Evolutionary conservation across 106 monocot species (phyloP), one percentile per base, ranked within the genome.

Genomic region (Apostasia ramifera): DNA sequence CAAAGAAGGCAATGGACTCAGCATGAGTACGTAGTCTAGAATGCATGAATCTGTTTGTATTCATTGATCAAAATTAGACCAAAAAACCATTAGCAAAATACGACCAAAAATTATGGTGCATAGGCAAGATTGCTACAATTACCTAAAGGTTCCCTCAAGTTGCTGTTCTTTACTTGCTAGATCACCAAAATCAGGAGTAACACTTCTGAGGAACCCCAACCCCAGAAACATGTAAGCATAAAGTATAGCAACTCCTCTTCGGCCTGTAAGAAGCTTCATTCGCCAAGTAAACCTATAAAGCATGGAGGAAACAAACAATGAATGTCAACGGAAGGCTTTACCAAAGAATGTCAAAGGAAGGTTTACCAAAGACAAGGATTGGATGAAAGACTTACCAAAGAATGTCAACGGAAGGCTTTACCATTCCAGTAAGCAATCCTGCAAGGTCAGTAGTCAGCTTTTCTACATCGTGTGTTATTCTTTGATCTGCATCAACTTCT

Each of bases 1-100:
- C 98, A 81, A 98, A 98, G 67, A 98, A 98, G 71, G 98, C 98
- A 85, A 98, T 67, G 13, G 98, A 98, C 82, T 98, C 98, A 63
- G 93, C 98, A 87, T 98, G 90, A 50, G 90, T 80, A 53, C 93
- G 93, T 40, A 98, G 84, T 74, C 98, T 98, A 45, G 92, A 85
- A 44, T 98, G 98, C 85, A 88, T 90, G 75, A 90, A 98, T 76
- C 98, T 94, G 55, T 3, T 71, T 38, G 72, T 67, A 70, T 43
- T 40, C 15, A 70, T 43, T 80, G 55, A 48, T 38, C 6, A 74
- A 8, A 44, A 52, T 70, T 40, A 60, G 3, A 42, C 8, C 41
- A 5, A 57, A 45, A n/a, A 73, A 73, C 37, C 14, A 66, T 63
- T 3, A 14, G 10, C 51, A 47, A 40, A 26, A 40, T 11, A 12